Conservation (phyloP, 257 asterid species). For the Plantago ovata region DNA sequence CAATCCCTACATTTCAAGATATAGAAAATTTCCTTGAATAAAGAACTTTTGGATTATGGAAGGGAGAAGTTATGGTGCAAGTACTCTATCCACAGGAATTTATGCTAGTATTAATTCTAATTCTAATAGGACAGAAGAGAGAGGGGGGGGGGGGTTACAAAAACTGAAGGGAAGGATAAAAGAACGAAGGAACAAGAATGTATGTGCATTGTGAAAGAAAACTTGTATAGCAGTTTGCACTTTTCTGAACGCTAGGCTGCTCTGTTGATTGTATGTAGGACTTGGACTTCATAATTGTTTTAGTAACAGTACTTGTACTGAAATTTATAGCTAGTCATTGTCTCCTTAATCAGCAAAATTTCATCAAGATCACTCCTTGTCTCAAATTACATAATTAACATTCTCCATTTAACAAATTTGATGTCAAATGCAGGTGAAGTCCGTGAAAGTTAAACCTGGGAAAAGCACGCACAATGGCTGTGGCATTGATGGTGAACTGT, state of each 20-base stretch:
- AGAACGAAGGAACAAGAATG: too few relatives aligned
- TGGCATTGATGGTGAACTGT: conserved; percentile 96
- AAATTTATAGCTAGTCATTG: too few relatives aligned
- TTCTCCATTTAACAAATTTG: conserved; percentile 14
- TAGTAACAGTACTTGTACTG: too few relatives aligned
- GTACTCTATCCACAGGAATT: too few relatives aligned
- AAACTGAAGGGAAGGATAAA: too few relatives aligned
- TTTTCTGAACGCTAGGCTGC: neutral
- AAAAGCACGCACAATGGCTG: conserved; percentile 80
- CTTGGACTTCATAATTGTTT: neutral
- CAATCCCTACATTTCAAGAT: too few relatives aligned
- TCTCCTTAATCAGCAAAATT: neutral
- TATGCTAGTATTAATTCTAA: too few relatives aligned
- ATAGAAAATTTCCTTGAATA: too few relatives aligned
- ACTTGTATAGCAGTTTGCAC: neutral
- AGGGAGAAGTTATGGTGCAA: too few relatives aligned
- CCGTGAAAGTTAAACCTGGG: conserved; percentile 85
- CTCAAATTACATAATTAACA: neutral
- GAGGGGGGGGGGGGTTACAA: too few relatives aligned
- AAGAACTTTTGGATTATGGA: too few relatives aligned
- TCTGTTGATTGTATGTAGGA: neutral
- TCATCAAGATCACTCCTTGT: neutral
- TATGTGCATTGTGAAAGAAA: neutral
- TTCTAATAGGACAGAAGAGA: too few relatives aligned
- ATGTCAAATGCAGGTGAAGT: conserved; percentile 69